phyloP scores from a whole-genome alignment of 228 moss, liverwort and hornwort genomes.

The Sphagnum fallax region DNA sequence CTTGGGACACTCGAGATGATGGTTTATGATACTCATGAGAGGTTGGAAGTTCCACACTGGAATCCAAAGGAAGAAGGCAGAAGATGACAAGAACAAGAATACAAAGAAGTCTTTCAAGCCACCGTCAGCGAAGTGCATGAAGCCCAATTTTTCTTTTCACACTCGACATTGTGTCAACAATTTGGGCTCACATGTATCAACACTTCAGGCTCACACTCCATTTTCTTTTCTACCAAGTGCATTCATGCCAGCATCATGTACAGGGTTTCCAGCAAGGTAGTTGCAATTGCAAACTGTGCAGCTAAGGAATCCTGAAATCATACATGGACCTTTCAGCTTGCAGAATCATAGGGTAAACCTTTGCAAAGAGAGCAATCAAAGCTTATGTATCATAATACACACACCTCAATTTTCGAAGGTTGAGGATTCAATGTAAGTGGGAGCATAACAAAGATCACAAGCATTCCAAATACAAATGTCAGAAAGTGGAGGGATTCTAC shows the following conservation, averaged over 20 bases:
- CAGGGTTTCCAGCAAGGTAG: constrained; percentile 78
- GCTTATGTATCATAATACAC: constrained; percentile 86
- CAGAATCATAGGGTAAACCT: constrained; percentile 73
- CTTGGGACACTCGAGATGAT: constrained; percentile 59
- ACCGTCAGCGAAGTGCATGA: constrained; percentile 79
- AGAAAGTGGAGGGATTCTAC: too few species aligned
- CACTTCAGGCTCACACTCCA: too few species aligned
- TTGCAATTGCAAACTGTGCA: constrained; percentile 83
- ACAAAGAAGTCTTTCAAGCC: constrained; percentile 77
- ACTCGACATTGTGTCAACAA: constrained; percentile 33
- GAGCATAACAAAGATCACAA: neutral
- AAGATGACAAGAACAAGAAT: constrained; percentile 39
- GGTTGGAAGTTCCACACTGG: constrained; percentile 39
- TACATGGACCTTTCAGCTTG: constrained; percentile 82
- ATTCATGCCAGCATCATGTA: constrained; percentile 90
- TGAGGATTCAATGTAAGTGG: too few species aligned
- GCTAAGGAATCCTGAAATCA: constrained; percentile 77
- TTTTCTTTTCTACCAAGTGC: constrained; percentile 66
- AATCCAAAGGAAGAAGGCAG: constrained; percentile 14
- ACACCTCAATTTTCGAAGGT: constrained; percentile 11
- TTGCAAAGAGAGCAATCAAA: constrained; percentile 73
- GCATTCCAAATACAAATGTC: too few species aligned
- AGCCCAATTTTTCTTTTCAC: constrained; percentile 43
- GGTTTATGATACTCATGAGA: constrained; percentile 34
- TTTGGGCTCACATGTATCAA: too few species aligned